Base-by-base conservation (phyloP, 1,284 basidiomycete genomes). In the Cystobasidium pallidum region DNA sequence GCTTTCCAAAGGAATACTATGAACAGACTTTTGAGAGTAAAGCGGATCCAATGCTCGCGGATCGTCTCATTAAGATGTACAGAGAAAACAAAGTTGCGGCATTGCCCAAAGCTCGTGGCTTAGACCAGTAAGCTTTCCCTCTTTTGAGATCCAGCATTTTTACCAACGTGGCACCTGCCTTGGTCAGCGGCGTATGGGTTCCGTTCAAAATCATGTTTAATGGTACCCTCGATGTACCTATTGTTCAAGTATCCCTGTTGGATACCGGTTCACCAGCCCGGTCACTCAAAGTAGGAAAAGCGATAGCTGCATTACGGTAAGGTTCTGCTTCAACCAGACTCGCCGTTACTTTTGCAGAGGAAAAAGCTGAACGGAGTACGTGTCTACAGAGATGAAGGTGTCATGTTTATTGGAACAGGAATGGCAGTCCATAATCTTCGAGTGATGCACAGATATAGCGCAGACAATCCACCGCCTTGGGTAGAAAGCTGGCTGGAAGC, bases 171-270 rank as follows among this genome's bases (percentile, higher is more conserved):
- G 6, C 36, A 6, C 36, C 7, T 39, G 7, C 54, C 30, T 19
- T 58, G 11, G 19, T 10, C 49, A 71, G 68, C 36, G 68, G 68
- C 8, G 68, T 64, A 32, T 71, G 68, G 68, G 39, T 28, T 21
- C 68, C 68, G 41, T 57, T 71, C 36, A 36, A 39, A 28, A 41
- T 54, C n/a, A 71, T 71, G 68, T 64, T 71, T 39, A 58, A 58
- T 41, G 68, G 47, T 15, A 62, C 68, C 6, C 24, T 51, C 19
- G 39, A 55, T 64, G 57, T 71, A 24, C 68, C 68, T 4, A 24
- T 71, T 19, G 68, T 71, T 6, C 68, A 71, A 39, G 61, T 71
- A 10, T 59, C 68, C 10, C 26, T 64, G 24, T 41, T 30, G 2
- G 39, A 63, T 32, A 55, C 59, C 6, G 68, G 68, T 6, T 63